Evolutionary conservation across 768 basidiomycete species (phyloP).

Genomic region (Suillus placidus): DNA sequence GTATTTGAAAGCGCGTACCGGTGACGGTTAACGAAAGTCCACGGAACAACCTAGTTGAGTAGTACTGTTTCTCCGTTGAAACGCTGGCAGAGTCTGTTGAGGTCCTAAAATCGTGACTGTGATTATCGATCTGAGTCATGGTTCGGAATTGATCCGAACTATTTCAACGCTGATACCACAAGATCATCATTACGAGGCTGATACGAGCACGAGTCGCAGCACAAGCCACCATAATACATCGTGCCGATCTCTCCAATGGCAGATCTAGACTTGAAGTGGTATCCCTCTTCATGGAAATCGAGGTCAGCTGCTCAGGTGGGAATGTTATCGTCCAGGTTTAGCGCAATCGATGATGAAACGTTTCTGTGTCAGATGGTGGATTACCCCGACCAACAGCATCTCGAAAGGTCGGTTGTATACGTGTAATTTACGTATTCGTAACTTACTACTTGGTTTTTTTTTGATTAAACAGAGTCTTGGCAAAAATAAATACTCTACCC

Average conservation of each 20-base stretch:
- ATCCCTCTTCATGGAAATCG: slow-evolving; percentile 77
- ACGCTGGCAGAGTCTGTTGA: not conserved
- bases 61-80: not conserved
- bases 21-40: not conserved
- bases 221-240: not conserved
- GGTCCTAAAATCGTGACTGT: not conserved
- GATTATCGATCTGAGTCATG: not conserved
- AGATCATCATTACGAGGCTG: no score
- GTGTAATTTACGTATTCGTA: slow-evolving; percentile 1
- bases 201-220: not conserved
- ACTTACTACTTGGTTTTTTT: not conserved
- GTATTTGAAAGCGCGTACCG: not conserved
- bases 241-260: not conserved
- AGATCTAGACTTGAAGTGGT: slow-evolving; percentile 55
- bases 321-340: not conserved
- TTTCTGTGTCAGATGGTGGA: slow-evolving; percentile 55
- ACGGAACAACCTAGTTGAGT: not conserved
- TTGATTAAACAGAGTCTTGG: slow-evolving; percentile 58
- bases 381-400: slow-evolving; percentile 66
- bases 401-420: slow-evolving; percentile 50
- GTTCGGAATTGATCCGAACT: not conserved
- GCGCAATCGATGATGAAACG: slow-evolving; percentile 4
- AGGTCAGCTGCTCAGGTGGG: slow-evolving; percentile 77
- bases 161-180: no score
- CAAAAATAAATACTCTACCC: slow-evolving; percentile 76